These are phyloP conservation scores for Colletotrichum neosansevieriae DNA, from an alignment of 2,329 filamentous ascomycete species.

Conservation along the genomic window DNA sequence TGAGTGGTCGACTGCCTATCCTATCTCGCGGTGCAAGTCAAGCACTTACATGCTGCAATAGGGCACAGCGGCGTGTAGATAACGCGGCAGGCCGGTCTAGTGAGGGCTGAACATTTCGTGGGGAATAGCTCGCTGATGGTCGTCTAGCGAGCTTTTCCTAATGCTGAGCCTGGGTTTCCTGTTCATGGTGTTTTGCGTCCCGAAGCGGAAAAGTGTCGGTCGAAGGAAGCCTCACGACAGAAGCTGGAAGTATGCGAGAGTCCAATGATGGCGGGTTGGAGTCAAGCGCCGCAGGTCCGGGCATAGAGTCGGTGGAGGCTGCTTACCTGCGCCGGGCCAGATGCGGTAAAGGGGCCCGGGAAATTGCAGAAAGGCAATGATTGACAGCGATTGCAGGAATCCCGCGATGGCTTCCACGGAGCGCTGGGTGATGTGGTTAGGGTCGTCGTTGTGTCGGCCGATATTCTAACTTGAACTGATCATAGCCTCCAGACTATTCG, in stretches of 20 bases:
- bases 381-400: constrained; percentile 39
- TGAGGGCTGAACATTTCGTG: background rate
- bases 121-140: background rate
- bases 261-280: constrained; percentile 9
- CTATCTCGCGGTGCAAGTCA: background rate
- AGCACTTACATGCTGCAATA: constrained; percentile 11
- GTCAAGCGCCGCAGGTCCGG: constrained; percentile 30
- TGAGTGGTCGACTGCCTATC: background rate
- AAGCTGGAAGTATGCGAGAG: constrained; percentile 5
- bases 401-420: constrained; percentile 24
- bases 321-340: constrained; percentile 16
- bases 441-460: constrained; percentile 14
- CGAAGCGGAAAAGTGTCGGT: constrained; percentile 10
- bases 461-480: constrained; percentile 25
- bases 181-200: background rate
- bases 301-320: constrained; percentile 14
- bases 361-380: constrained; percentile 36
- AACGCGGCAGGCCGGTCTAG: constrained; percentile 2
- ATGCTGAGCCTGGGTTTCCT: background rate
- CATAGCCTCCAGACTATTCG: constrained; percentile 13
- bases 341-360: constrained; percentile 24
- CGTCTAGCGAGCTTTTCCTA: background rate
- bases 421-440: constrained; percentile 14
- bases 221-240: constrained; percentile 11
- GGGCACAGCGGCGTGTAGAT: constrained; percentile 4